phyloP scores from a whole-genome alignment of 148 eudicot genomes.

The Drosera capensis region DNA sequence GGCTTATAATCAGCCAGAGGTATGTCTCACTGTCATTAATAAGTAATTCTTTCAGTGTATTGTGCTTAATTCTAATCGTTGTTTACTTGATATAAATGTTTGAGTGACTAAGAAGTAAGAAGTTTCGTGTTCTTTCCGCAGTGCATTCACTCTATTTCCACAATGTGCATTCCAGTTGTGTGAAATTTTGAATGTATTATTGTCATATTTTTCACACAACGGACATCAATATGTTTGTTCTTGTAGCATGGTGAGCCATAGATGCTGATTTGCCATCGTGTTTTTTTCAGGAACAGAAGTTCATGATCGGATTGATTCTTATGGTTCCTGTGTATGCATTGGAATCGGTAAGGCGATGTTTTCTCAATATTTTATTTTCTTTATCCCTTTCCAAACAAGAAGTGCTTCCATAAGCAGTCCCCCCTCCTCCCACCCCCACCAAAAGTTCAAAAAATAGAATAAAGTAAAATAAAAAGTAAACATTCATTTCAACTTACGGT shows the following conservation, averaged over 20 bases:
- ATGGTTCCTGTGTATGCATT: conserved; percentile 99
- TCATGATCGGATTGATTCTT: conserved; percentile 79
- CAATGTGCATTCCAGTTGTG: neutral
- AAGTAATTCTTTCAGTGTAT: too few species aligned
- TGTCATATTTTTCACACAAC: neutral
- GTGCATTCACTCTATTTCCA: too few species aligned
- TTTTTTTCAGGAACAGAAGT: conserved; percentile 87
- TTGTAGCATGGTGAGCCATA: neutral
- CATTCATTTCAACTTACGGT: too few species aligned
- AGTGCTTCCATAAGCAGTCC: neutral
- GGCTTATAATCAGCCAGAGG: conserved; percentile 95
- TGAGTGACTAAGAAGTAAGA: too few species aligned
- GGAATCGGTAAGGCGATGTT: conserved; percentile 61
- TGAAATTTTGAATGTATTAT: neutral
- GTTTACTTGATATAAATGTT: too few species aligned
- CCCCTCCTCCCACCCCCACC: neutral
- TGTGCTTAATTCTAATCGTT: too few species aligned
- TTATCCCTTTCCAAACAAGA: neutral
- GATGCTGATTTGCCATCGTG: neutral
- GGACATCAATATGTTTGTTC: neutral
- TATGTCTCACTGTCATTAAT: conserved; percentile 12
- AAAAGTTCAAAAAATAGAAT: too few species aligned
- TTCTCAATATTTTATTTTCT: neutral
- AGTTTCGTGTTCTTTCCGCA: too few species aligned
- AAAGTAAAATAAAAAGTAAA: too few species aligned